Evolutionary conservation across 805 yeast species (phyloP).

Genomic region (Yamadazyma scolyti): DNA sequence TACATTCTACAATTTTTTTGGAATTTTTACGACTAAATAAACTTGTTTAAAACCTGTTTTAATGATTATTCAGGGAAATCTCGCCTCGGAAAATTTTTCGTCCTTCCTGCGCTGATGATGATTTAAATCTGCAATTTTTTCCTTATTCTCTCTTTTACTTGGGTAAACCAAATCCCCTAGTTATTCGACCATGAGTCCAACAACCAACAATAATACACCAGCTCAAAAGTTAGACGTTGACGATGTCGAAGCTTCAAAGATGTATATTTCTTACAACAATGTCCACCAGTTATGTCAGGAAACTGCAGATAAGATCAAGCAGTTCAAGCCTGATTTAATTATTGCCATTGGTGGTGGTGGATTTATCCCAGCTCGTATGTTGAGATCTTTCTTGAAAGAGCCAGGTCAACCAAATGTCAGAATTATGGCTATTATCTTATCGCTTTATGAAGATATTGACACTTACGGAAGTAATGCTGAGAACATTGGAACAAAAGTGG

Average conservation of each 20-base stretch:
- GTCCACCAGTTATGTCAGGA: conserved; percentile 72
- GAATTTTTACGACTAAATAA: too few species aligned
- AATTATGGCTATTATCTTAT: conserved; percentile 91
- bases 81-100: conserved; percentile 9
- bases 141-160: conserved; percentile 3
- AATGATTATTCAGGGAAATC: too few species aligned
- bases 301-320: conserved; percentile 57
- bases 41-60: too few species aligned
- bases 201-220: not conserved
- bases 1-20: too few species aligned
- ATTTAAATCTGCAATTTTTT: conserved; percentile 1
- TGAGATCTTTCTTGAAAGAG: conserved; percentile 86
- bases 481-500: conserved; percentile 56
- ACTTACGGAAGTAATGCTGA: conserved; percentile 57
- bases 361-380: conserved; percentile 93
- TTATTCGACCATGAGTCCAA: too few species aligned
- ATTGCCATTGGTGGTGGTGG: conserved; percentile 99
- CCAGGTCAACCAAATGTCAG: conserved; percentile 86
- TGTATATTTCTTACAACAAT: conserved; percentile 77
- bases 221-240: not conserved
- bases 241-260: conserved; percentile 33
- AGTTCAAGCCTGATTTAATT: conserved; percentile 81
- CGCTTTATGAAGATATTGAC: conserved; percentile 81
- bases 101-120: too few species aligned
- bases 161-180: conserved; percentile 6